Conservation (phyloP, 208 protist genomes). For the Trypanosoma avium region DNA sequence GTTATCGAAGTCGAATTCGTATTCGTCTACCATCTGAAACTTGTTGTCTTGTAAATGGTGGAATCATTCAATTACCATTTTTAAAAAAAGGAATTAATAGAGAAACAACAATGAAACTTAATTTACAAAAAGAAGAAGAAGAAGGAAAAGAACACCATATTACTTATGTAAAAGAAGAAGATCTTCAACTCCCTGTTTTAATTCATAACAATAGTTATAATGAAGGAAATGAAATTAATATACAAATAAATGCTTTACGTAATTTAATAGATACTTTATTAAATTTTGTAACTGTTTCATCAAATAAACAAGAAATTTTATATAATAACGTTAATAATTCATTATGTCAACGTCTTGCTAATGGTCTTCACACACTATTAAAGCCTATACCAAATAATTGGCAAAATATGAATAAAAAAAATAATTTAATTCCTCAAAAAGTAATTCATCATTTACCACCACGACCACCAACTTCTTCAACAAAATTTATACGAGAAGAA, state of each 20-base stretch:
- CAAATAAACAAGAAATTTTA: background rate
- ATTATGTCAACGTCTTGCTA: conserved; percentile 14
- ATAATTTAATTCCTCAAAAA: too few species aligned
- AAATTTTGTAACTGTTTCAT: conserved; percentile 21
- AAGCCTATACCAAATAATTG: too few species aligned
- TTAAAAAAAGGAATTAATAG: background rate
- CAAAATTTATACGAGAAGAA: too few species aligned
- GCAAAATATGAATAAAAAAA: too few species aligned
- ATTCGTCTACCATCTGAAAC: conserved; percentile 26
- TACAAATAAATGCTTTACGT: conserved; percentile 3
- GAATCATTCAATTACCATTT: conserved; percentile 15
- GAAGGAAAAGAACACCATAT: background rate
- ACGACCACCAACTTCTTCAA: too few species aligned
- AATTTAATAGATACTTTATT: conserved; percentile 18
- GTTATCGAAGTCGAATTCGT: background rate
- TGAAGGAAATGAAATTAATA: background rate
- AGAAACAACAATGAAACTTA: background rate
- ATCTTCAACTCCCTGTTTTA: conserved; percentile 15
- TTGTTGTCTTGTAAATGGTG: conserved; percentile 20
- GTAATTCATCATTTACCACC: conserved; percentile 16
- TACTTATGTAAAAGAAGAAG: conserved; percentile 22
- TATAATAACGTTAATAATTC: background rate
- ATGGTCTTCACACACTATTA: conserved; percentile 7
- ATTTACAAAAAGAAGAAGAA: background rate
- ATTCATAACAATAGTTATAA: background rate